These are phyloP conservation scores for Setaria italica DNA, from an alignment of 202 grass and related monocot genomes.

Conservation along the genomic window DNA sequence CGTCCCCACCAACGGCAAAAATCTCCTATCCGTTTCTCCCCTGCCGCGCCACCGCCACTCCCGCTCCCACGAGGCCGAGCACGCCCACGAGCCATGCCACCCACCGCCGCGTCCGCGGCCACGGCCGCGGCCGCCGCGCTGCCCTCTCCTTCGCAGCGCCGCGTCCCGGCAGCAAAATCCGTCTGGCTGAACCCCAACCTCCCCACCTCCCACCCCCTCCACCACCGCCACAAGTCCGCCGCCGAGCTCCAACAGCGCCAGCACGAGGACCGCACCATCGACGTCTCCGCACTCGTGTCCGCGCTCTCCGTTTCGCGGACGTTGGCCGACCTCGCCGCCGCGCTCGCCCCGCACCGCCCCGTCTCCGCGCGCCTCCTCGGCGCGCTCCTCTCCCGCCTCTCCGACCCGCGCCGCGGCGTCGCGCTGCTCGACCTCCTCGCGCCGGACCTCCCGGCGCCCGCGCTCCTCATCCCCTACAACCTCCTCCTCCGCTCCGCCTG, in stretches of 20 bases:
- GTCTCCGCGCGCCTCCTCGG: slow-evolving; percentile 84
- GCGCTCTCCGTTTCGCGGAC: slow-evolving; percentile 58
- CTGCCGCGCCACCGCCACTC: slow-evolving; percentile 30
- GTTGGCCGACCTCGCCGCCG: slow-evolving; percentile 58
- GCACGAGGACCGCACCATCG: slow-evolving; percentile 55
- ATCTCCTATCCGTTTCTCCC: slow-evolving; percentile 50
- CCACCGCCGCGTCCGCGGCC: slow-evolving; percentile 11
- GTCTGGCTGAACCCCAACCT: slow-evolving; percentile 66
- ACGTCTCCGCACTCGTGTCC: slow-evolving; percentile 60
- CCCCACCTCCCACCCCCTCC: slow-evolving; percentile 48
- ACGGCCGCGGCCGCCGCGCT: slow-evolving; percentile 9
- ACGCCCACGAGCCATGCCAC: slow-evolving; percentile 41
- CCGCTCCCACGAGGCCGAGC: background rate
- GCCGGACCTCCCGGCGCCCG: slow-evolving; percentile 40
- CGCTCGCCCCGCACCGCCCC: slow-evolving; percentile 56
- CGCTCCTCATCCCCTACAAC: slow-evolving; percentile 75
- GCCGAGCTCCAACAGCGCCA: slow-evolving; percentile 38
- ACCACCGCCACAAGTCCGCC: slow-evolving; percentile 40
- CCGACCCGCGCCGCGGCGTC: slow-evolving; percentile 69
- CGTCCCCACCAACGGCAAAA: slow-evolving; percentile 21
- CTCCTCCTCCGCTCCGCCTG: slow-evolving; percentile 69
- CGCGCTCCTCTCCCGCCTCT: slow-evolving; percentile 78
- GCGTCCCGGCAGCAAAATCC: slow-evolving; percentile 39
- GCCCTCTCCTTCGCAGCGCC: slow-evolving; percentile 34
- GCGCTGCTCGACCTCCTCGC: slow-evolving; percentile 73